Percentiles rank a stretch among this genome's conserved stretches.
Conservation (phyloP, 768 basidiomycete genomes). For the Gloeostereum incarnatum region DNA sequence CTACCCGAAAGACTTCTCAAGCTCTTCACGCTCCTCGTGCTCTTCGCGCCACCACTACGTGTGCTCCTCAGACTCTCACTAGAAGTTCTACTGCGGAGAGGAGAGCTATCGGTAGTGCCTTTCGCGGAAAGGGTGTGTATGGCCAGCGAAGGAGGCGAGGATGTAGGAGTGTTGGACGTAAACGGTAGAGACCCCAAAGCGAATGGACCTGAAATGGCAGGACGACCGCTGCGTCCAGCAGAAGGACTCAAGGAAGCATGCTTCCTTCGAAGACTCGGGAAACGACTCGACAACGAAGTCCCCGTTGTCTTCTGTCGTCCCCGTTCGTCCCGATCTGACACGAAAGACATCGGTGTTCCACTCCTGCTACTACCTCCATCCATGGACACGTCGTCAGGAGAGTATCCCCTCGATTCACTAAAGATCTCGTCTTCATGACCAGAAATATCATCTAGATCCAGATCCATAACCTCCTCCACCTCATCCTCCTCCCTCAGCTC, state of each 20-base stretch:
- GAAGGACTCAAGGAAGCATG: too few relatives aligned
- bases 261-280: too few relatives aligned
- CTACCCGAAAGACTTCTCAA: slow-evolving; percentile 22
- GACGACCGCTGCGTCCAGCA: too few relatives aligned
- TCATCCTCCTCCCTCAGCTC: slow-evolving; percentile 9
- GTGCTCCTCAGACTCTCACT: slow-evolving; percentile 38
- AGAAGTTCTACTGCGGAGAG: too few relatives aligned
- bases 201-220: slow-evolving; percentile 36
- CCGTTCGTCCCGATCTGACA: too few relatives aligned
- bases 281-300: too few relatives aligned
- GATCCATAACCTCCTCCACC: slow-evolving; percentile 17
- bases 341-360: too few relatives aligned
- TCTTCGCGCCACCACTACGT: slow-evolving; percentile 28
- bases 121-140: slow-evolving; percentile 14
- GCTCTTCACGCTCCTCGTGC: slow-evolving; percentile 33
- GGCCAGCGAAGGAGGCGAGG: slow-evolving; percentile 4
- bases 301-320: too few relatives aligned
- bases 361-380: too few relatives aligned
- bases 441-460: slow-evolving; percentile 10
- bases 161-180: slow-evolving; percentile 8
- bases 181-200: slow-evolving; percentile 25
- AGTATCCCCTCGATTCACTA: too few relatives aligned
- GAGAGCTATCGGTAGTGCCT: slow-evolving; percentile 32
- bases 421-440: neutral
- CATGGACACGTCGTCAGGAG: too few relatives aligned